Evolutionary conservation across 1,139 yeast species (phyloP).

Genomic region (Pichia terricola): DNA sequence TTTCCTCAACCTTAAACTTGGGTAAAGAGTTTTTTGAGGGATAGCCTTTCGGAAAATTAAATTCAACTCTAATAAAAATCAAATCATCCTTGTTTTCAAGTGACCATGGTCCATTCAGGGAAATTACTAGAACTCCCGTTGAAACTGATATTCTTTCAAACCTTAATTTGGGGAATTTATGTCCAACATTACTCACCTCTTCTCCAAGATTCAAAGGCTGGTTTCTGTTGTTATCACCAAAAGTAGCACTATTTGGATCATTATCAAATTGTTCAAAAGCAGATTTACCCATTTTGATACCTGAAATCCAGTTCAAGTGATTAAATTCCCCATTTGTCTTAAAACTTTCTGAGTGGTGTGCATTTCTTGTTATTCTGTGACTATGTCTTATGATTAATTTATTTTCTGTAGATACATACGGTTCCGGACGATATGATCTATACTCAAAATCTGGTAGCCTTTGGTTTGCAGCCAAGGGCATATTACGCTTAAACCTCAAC

Average conservation of each 20-base stretch:
- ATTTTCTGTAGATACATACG: constrained; percentile 20
- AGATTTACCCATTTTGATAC: constrained; percentile 64
- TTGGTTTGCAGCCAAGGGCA: constrained; percentile 22
- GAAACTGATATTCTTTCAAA: constrained; percentile 86
- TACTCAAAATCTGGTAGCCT: constrained; percentile 38
- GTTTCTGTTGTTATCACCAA: constrained; percentile 26
- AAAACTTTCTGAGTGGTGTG: constrained; percentile 5
- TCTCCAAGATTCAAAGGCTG: constrained; percentile 74
- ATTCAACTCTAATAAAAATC: constrained; percentile 59
- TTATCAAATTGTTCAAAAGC: constrained; percentile 22
- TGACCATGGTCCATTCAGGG: constrained; percentile 70
- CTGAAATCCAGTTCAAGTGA: constrained; percentile 89
- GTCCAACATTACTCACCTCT: constrained; percentile 84
- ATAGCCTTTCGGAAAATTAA: constrained; percentile 52
- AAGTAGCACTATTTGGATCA: constrained; percentile 17
- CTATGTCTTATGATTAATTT: constrained; percentile 18
- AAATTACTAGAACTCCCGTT: constrained; percentile 67
- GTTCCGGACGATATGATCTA: constrained; percentile 42
- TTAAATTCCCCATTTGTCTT: constrained; percentile 27
- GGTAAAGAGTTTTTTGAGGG: constrained; percentile 51
- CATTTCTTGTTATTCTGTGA: constrained; percentile 5
- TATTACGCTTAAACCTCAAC: constrained; percentile 41
- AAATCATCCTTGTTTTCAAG: constrained; percentile 41
- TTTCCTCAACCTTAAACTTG: constrained; percentile 65
- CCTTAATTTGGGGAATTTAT: constrained; percentile 75